A percentile compares a stretch with the other conserved stretches of the same genome.
Evolutionary conservation across 2,329 filamentous ascomycete genomes (phyloP).

Genomic region (Curvularia lunata): DNA sequence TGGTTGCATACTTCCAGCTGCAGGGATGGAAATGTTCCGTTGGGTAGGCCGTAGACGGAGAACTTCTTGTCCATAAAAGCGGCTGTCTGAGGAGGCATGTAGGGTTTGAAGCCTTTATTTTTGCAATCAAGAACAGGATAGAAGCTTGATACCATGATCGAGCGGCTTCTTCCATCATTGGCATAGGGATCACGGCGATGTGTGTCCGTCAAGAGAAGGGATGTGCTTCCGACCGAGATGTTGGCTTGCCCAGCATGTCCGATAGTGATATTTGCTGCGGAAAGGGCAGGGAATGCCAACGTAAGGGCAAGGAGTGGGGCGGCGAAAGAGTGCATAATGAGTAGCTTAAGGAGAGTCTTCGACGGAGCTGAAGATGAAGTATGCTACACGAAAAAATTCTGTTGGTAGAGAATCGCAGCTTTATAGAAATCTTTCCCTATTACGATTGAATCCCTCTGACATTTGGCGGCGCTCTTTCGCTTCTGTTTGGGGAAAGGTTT

Average conservation of each 20-base stretch:
- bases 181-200: conserved; percentile 31
- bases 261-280: conserved; percentile 10
- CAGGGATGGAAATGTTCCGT: conserved; percentile 31
- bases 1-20: conserved; percentile 25
- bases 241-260: conserved; percentile 7
- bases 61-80: conserved; percentile 31
- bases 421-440: not conserved
- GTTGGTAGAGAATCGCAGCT: not conserved
- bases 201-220: conserved; percentile 23
- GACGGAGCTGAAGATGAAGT: not conserved
- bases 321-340: not conserved
- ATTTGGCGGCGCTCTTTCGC: not conserved
- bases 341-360: not conserved
- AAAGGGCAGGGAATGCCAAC: conserved; percentile 1
- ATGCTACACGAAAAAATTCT: not conserved
- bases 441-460: no score
- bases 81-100: conserved; percentile 36
- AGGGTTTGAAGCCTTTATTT: conserved; percentile 14
- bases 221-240: conserved; percentile 18
- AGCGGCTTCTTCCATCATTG: conserved; percentile 23
- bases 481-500: not conserved
- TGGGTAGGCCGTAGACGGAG: conserved; percentile 34
- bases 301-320: not conserved
- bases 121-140: conserved; percentile 25
- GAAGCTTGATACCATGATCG: conserved; percentile 36